These are phyloP conservation scores for Medicago lupulina DNA, from an alignment of 306 rosid species.

Conservation along the genomic window DNA sequence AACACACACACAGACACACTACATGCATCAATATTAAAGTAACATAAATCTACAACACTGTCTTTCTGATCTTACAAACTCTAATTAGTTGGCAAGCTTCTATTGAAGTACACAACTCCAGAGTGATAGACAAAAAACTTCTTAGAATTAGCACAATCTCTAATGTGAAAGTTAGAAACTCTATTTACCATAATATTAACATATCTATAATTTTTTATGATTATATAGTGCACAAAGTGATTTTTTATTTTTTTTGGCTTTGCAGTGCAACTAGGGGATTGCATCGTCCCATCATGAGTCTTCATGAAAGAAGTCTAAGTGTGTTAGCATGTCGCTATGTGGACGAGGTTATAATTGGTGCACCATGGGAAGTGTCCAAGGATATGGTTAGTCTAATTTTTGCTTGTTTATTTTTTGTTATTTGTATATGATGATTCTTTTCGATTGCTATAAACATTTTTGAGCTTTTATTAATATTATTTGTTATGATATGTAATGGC, in stretches of 20 bases:
- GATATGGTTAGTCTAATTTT: slow-evolving; percentile 72
- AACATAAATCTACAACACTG: no score
- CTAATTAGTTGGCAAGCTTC: neutral
- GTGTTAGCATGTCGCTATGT: slow-evolving; percentile 97
- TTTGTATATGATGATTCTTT: slow-evolving; percentile 7
- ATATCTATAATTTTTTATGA: neutral
- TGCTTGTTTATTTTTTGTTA: slow-evolving; percentile 12
- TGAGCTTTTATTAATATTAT: slow-evolving; percentile 4
- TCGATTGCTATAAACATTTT: slow-evolving; percentile 31
- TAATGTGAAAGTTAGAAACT: neutral
- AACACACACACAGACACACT: neutral
- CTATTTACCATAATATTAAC: slow-evolving; percentile 22
- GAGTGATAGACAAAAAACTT: neutral
- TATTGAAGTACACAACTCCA: neutral
- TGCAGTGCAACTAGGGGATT: slow-evolving; percentile 84
- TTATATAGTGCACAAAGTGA: slow-evolving; percentile 14
- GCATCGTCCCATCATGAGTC: slow-evolving; percentile 98
- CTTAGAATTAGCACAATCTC: no score
- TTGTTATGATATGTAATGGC: slow-evolving; percentile 4
- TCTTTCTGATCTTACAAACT: no score
- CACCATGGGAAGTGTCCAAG: slow-evolving; percentile 91
- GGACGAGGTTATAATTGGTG: slow-evolving; percentile 98
- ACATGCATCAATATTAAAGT: neutral
- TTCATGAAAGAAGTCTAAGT: slow-evolving; percentile 96
- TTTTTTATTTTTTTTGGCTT: slow-evolving; percentile 6